These are phyloP conservation scores for Didymella keratinophila DNA, from an alignment of 2,329 filamentous ascomycete species.

Conservation along the genomic window DNA sequence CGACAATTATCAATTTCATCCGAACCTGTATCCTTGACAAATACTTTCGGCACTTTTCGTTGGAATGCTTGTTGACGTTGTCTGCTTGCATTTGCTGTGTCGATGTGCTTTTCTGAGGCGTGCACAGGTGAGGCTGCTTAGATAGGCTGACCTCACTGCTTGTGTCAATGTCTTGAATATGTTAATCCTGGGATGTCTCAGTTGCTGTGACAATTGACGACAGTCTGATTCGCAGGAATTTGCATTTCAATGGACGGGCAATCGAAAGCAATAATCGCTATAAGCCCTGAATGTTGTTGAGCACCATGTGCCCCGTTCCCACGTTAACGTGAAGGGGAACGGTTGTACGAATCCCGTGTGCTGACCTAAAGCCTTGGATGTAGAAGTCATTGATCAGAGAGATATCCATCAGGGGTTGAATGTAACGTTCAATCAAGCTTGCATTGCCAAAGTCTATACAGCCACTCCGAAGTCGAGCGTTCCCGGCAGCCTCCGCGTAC, in stretches of 20 bases:
- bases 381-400: too few relatives aligned
- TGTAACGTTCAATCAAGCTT: conserved; percentile 22
- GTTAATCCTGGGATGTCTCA: neutral
- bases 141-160: neutral
- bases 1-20: neutral
- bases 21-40: neutral
- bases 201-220: neutral
- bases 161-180: neutral
- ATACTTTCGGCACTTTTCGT: neutral
- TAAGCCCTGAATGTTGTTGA: neutral
- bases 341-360: neutral
- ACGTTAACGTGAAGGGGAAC: neutral
- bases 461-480: conserved; percentile 31
- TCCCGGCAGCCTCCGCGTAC: conserved; percentile 25
- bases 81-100: neutral
- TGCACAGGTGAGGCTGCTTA: neutral
- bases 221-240: neutral
- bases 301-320: neutral
- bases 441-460: conserved; percentile 46
- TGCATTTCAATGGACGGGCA: neutral
- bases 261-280: neutral
- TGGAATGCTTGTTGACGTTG: neutral
- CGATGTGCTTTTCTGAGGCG: neutral
- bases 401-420: neutral
- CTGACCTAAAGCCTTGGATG: neutral